Conservation (phyloP, 129 eudicot genomes). For the Oenanthe sinensis region DNA sequence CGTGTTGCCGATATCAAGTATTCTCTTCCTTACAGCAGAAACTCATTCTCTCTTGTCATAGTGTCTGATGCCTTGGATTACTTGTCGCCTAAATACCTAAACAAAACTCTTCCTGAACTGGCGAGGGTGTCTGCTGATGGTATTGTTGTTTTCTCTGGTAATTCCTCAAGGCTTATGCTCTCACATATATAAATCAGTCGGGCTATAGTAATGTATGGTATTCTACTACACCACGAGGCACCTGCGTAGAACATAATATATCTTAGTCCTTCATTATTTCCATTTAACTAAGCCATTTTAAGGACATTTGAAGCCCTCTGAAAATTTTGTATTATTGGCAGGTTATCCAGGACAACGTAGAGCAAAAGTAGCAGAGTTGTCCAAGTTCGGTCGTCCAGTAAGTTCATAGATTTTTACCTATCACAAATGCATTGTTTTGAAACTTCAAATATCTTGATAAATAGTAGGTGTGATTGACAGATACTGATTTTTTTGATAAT, state of each 20-base stretch:
- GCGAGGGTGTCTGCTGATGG: conserved; percentile 88
- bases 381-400: conserved; percentile 84
- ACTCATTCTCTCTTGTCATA: conserved; percentile 79
- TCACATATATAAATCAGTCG: neutral
- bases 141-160: conserved; percentile 78
- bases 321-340: conserved; percentile 8
- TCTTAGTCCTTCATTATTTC: neutral
- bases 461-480: neutral
- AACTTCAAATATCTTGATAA: neutral
- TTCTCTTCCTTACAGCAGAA: conserved; percentile 70
- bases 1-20: conserved; percentile 87
- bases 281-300: neutral
- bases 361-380: conserved; percentile 61
- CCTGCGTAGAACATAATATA: neutral
- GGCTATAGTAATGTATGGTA: neutral
- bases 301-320: neutral
- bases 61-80: conserved; percentile 92
- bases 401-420: conserved; percentile 18
- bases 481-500: neutral
- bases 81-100: conserved; percentile 82
- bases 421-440: neutral
- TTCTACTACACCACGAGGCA: neutral
- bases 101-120: conserved; percentile 83
- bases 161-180: conserved; percentile 3
- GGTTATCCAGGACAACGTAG: conserved; percentile 71